Base-by-base conservation (phyloP, 2,329 filamentous ascomycete genomes). In the Penicillium sclerotigenum region DNA sequence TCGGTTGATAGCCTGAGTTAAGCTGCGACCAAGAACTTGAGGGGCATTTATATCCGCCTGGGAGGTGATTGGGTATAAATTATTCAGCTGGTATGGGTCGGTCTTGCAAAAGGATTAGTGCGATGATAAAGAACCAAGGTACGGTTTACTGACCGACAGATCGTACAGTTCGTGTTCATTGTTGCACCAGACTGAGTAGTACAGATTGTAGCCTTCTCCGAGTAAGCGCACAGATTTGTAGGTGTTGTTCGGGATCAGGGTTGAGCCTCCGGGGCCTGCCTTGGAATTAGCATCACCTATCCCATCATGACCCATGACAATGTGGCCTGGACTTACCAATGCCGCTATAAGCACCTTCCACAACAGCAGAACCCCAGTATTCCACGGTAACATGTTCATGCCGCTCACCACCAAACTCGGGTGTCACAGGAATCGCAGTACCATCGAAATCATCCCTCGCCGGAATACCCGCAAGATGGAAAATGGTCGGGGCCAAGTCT, bases 401-500 rank as follows among this genome's bases (percentile, higher is more conserved):
- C 13, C 75, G 71, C 0, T 59, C 58, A 1, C 57, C 69, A 29
- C 47, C 60, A 18, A 49, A 63, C 0, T 70, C 66, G 0, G 47
- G 42, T 2, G 67, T 74, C 9, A 80, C 51, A 0, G 79, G 76
- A 38, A 86, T 83, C 0, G 82, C 75, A 1, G 77, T 73, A 0
- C 84, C 84, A 52, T 87, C 84, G 63, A 86, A 84, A 43, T 84
- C 80, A 0, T 72, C 62, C 0, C 79, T 74, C 3, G 76, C 62
- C 0, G 75, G 68, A 46, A 71, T 66, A 1, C 73, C 73, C 2
- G 74, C 72, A n/a, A 73, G 64, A 9, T 76, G 69, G 34, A 87
- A 74, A 10, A 87, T 68, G 0, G 85, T 88, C 0, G 86, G 85
- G 0, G 82, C 83, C 2, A 88, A 71, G 61, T 88, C 86, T 3